Conservation (phyloP, 116 monocot species). For the Zostera marina region DNA sequence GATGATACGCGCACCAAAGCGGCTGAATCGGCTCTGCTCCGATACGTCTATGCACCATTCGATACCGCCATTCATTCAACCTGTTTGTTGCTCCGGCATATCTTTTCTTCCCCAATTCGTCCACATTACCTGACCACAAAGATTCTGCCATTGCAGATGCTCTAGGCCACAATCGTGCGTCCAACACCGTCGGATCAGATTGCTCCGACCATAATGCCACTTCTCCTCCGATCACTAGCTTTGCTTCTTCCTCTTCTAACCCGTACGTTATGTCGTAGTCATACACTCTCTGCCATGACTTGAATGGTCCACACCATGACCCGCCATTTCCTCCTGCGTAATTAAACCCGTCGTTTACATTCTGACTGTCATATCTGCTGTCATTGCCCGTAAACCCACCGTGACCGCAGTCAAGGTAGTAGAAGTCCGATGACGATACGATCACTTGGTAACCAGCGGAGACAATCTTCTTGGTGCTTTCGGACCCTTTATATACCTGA, state of each 20-base stretch:
- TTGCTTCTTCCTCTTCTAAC: slow-evolving; percentile 39
- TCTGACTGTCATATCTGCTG: slow-evolving; percentile 18
- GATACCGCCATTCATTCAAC: slow-evolving; percentile 62
- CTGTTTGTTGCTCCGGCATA: slow-evolving; percentile 62
- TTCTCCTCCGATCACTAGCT: slow-evolving; percentile 79
- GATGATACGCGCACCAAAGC: slow-evolving; percentile 49
- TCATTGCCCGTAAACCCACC: slow-evolving; percentile 78
- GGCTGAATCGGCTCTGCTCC: slow-evolving; percentile 89
- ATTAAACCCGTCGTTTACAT: slow-evolving; percentile 17
- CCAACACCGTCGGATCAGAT: slow-evolving; percentile 60
- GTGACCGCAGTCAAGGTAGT: slow-evolving; percentile 84
- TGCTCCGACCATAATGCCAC: slow-evolving; percentile 93
- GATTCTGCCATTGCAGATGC: slow-evolving; percentile 71
- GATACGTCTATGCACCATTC: slow-evolving; percentile 73
- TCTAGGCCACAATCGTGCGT: slow-evolving; percentile 65
- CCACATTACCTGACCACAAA: slow-evolving; percentile 76
- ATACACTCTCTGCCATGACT: slow-evolving; percentile 84
- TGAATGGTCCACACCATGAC: slow-evolving; percentile 88
- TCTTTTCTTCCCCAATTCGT: slow-evolving; percentile 41
- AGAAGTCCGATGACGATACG: slow-evolving; percentile 75
- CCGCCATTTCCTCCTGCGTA: slow-evolving; percentile 30
- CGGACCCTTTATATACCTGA: slow-evolving; percentile 69
- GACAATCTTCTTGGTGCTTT: slow-evolving; percentile 53
- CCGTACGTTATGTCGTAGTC: slow-evolving; percentile 72
- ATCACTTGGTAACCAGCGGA: slow-evolving; percentile 58